Evolutionary conservation across 1,284 basidiomycete species (phyloP).

Genomic region (Trametes polyzona): DNA sequence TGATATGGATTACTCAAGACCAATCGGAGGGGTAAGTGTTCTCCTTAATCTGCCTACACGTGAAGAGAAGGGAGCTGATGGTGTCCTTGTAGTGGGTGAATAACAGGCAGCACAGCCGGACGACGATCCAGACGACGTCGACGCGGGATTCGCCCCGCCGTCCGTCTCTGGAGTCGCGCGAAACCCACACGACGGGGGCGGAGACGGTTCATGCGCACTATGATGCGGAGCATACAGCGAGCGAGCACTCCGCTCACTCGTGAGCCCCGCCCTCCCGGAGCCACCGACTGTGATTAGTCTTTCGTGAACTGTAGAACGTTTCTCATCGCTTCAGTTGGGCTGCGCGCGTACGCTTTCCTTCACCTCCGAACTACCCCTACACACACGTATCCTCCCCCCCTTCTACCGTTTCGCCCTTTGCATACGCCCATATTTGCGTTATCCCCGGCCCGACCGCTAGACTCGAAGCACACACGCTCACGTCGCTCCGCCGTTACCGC

Average conservation of each 20-base stretch:
- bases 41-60: not conserved
- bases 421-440: not conserved
- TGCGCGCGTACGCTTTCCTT: conserved; percentile 7
- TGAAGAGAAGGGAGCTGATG: conserved; percentile 1
- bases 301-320: not conserved
- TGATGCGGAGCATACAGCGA: not conserved
- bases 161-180: conserved; percentile 16
- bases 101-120: conserved; percentile 43
- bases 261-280: not conserved
- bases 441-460: not conserved
- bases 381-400: not conserved
- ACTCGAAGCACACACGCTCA: not conserved
- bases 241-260: not conserved
- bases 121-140: conserved; percentile 41
- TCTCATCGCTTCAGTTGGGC: not conserved
- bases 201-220: not conserved
- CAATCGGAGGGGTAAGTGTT: conserved; percentile 45
- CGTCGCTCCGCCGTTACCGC: not conserved
- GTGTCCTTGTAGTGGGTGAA: conserved; percentile 39
- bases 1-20: conserved; percentile 49
- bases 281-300: conserved; percentile 2
- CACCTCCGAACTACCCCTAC: not conserved
- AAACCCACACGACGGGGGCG: conserved; percentile 4
- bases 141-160: conserved; percentile 1
- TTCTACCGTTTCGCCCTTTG: not conserved